A percentile compares a stretch with the other conserved stretches of the same genome.
Evolutionary conservation across 2,329 filamentous ascomycete species (phyloP).

Genomic region (Colletotrichum sp.): DNA sequence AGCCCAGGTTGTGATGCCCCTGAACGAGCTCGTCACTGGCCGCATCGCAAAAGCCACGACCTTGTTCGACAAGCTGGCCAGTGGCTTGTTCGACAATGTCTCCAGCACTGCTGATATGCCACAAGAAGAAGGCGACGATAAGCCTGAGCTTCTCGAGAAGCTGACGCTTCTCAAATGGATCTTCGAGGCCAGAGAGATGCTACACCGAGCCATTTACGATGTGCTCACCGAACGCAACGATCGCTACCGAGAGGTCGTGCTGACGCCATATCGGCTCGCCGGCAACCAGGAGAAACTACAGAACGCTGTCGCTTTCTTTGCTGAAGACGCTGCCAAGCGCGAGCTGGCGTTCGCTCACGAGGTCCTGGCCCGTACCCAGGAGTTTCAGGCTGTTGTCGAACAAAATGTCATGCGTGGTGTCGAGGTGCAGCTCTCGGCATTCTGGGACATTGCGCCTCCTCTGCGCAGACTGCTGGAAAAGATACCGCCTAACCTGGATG

Average conservation of each 20-base stretch:
- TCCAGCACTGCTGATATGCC: conserved; percentile 76
- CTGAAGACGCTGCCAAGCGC: conserved; percentile 76
- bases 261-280: conserved; percentile 78
- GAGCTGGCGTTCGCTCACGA: conserved; percentile 74
- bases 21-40: conserved; percentile 79
- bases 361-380: conserved; percentile 73
- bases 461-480: conserved; percentile 80
- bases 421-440: conserved; percentile 89
- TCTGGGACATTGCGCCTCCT: conserved; percentile 96
- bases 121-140: conserved; percentile 94
- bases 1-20: conserved; percentile 78
- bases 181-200: conserved; percentile 88
- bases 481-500: conserved; percentile 65
- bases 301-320: conserved; percentile 83
- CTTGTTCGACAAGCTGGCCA: conserved; percentile 78
- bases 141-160: conserved; percentile 92
- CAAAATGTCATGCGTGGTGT: conserved; percentile 86
- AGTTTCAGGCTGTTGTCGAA: conserved; percentile 81
- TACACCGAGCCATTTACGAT: conserved; percentile 86
- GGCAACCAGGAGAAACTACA: conserved; percentile 80
- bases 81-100: conserved; percentile 72
- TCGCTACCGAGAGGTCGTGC: conserved; percentile 83
- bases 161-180: conserved; percentile 96
- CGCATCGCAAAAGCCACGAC: conserved; percentile 76
- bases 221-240: conserved; percentile 85